These are phyloP conservation scores for Wickerhamiella brachini DNA, from an alignment of 805 yeast genomes.

Conservation along the genomic window DNA sequence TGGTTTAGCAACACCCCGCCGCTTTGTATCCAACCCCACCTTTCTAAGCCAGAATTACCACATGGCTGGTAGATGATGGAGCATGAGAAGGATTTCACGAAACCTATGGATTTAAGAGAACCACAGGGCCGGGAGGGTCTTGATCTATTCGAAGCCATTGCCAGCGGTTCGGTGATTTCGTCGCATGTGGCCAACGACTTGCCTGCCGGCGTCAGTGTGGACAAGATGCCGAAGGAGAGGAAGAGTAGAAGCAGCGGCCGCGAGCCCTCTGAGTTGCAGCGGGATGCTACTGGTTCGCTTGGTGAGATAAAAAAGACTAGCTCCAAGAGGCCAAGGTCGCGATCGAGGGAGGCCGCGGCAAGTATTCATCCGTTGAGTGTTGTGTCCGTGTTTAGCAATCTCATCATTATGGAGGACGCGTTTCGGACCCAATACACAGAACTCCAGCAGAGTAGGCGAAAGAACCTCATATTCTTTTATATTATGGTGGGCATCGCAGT, in stretches of 20 bases:
- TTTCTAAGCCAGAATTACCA: neutral
- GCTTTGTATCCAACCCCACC: neutral
- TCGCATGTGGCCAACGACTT: neutral
- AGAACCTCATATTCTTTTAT: conserved; percentile 40
- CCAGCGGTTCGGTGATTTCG: neutral
- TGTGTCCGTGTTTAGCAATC: conserved; percentile 28
- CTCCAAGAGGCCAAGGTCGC: neutral
- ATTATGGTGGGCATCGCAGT: conserved; percentile 17
- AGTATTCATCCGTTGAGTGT: neutral
- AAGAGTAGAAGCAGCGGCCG: neutral
- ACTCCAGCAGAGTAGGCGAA: conserved; percentile 50
- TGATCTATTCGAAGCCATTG: conserved; percentile 1
- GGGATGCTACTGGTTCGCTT: neutral
- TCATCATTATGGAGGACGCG: conserved; percentile 74
- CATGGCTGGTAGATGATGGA: neutral
- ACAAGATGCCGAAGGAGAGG: neutral
- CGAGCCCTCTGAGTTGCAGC: neutral
- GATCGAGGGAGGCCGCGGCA: neutral
- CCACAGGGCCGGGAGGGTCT: neutral
- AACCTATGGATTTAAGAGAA: neutral
- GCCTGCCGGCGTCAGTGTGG: neutral
- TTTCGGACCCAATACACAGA: conserved; percentile 68
- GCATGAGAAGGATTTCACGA: neutral
- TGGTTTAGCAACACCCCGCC: too few species aligned
- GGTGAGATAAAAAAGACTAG: neutral